Conservation (phyloP, 306 rosid genomes). For the Alnus glutinosa region DNA sequence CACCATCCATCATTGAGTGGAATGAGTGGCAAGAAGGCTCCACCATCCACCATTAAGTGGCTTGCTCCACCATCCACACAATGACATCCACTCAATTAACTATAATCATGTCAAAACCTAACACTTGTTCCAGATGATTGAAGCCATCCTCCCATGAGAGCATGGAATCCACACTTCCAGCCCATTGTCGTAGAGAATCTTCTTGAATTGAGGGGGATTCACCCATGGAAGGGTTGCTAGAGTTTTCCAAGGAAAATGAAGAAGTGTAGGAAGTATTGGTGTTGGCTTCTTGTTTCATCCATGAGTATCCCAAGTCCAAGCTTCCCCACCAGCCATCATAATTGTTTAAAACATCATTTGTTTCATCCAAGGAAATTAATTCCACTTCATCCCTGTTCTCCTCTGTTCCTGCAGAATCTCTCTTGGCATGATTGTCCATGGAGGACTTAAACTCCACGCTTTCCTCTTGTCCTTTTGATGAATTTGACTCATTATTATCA, state of each 20-base stretch:
- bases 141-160: slow-evolving; percentile 69
- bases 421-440: slow-evolving; percentile 21
- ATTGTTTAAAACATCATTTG: slow-evolving; percentile 36
- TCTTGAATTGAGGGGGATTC: slow-evolving; percentile 44
- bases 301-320: slow-evolving; percentile 41
- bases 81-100: no score
- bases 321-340: slow-evolving; percentile 46
- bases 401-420: slow-evolving; percentile 24
- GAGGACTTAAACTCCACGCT: slow-evolving; percentile 27
- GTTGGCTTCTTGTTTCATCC: slow-evolving; percentile 53
- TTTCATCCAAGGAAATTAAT: slow-evolving; percentile 29
- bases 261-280: slow-evolving; percentile 45
- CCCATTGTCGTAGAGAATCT: slow-evolving; percentile 49
- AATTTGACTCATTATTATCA: slow-evolving; percentile 18
- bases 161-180: slow-evolving; percentile 50
- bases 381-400: slow-evolving; percentile 31
- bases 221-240: slow-evolving; percentile 48
- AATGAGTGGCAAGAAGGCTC: no score
- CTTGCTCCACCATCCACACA: no score
- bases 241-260: slow-evolving; percentile 58
- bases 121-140: slow-evolving; percentile 50
- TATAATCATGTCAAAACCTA: no score
- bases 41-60: no score
- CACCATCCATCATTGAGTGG: no score
- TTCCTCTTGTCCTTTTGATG: slow-evolving; percentile 27